These are phyloP conservation scores for Hyaloperonospora brassicae DNA, from an alignment of 352 stramenopile species.

Conservation along the genomic window DNA sequence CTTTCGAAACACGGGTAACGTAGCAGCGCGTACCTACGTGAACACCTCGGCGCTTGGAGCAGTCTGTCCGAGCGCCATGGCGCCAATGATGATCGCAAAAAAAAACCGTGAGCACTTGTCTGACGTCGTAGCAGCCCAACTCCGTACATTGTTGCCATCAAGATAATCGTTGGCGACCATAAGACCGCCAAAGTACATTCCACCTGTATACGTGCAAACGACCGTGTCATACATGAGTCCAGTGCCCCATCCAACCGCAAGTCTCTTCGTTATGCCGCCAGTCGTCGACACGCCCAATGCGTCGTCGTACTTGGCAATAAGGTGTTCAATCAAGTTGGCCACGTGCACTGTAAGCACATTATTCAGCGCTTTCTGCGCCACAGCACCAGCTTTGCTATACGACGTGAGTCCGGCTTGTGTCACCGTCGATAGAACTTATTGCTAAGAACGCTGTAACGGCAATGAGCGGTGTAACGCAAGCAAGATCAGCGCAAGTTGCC, in stretches of 20 bases:
- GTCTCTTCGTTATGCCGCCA: conserved; percentile 37
- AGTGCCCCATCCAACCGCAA: conserved; percentile 50
- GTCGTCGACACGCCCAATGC: conserved; percentile 36
- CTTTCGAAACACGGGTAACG: conserved; percentile 55
- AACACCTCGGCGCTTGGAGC: conserved; percentile 55
- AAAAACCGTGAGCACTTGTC: conserved; percentile 62
- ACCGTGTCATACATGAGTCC: conserved; percentile 59
- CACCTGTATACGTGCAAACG: conserved; percentile 64
- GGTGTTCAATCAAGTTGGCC: conserved; percentile 60
- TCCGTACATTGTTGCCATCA: conserved; percentile 25
- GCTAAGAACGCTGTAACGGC: conserved; percentile 38
- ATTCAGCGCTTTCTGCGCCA: conserved; percentile 64
- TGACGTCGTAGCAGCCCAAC: conserved; percentile 47
- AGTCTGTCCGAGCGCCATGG: conserved; percentile 64
- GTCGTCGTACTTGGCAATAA: conserved; percentile 50
- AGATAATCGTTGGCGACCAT: conserved; percentile 57
- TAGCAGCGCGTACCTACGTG: conserved; percentile 40
- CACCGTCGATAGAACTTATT: conserved; percentile 40
- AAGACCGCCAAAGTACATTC: conserved; percentile 72
- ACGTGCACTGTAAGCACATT: conserved; percentile 75
- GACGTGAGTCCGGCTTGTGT: conserved; percentile 47
- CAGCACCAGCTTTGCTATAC: conserved; percentile 52
- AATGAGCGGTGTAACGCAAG: conserved; percentile 60
- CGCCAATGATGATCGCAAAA: conserved; percentile 63
- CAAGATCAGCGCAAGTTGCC: conserved; percentile 59